phyloP scores from a whole-genome alignment of 2,329 filamentous ascomycete genomes.

The Botrytis byssoidea region DNA sequence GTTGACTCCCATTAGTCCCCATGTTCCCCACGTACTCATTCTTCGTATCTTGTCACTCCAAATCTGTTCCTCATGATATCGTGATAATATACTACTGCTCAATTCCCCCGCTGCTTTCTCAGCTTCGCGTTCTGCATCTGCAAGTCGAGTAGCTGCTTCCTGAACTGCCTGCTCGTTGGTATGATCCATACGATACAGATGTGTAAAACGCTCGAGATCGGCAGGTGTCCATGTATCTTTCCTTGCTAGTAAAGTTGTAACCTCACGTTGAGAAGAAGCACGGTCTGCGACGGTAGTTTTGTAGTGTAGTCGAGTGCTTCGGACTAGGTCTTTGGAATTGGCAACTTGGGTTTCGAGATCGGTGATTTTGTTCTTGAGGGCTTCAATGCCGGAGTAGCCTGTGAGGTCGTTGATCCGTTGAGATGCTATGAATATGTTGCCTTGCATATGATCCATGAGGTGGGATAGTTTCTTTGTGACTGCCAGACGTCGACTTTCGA shows the following conservation, averaged over 20 bases:
- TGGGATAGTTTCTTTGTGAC: conserved; percentile 55
- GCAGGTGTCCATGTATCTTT: conserved; percentile 87
- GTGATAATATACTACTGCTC: conserved; percentile 78
- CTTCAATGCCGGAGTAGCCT: conserved; percentile 88
- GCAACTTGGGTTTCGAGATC: conserved; percentile 59
- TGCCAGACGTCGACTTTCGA: conserved; percentile 46
- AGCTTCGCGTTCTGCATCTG: conserved; percentile 73
- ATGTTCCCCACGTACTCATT: conserved; percentile 98
- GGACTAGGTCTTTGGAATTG: conserved; percentile 63
- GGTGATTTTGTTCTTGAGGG: conserved; percentile 76
- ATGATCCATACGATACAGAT: conserved; percentile 88
- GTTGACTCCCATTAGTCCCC: conserved; percentile 96
- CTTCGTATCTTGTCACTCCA: conserved; percentile 97
- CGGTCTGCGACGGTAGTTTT: conserved; percentile 80
- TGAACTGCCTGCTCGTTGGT: conserved; percentile 83
- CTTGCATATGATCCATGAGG: conserved; percentile 87
- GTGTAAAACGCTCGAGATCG: conserved; percentile 93
- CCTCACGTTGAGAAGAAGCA: conserved; percentile 88
- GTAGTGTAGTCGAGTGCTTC: conserved; percentile 70
- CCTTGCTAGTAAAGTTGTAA: conserved; percentile 87
- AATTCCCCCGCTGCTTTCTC: conserved; percentile 74
- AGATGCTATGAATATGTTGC: conserved; percentile 78
- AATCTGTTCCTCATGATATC: conserved; percentile 98
- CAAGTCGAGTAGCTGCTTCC: conserved; percentile 68
- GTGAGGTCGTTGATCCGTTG: conserved; percentile 92